phyloP scores from a whole-genome alignment of 352 stramenopile species.

The Globisporangium emineosum region DNA sequence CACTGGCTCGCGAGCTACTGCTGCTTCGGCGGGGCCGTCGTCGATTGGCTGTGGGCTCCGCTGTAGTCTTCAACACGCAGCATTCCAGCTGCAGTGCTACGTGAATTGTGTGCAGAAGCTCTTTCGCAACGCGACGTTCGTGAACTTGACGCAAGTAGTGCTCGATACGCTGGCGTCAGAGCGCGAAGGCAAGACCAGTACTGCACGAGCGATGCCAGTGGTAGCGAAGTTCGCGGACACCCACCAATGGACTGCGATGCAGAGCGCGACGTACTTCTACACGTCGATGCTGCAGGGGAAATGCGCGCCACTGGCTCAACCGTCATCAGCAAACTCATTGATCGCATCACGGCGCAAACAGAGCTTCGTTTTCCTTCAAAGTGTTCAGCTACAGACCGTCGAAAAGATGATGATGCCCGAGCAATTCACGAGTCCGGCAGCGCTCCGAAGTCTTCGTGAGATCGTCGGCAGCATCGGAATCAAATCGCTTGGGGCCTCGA shows the following conservation, averaged over 20 bases:
- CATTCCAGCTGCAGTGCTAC: slow-evolving; percentile 11
- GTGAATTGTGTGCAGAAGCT: slow-evolving; percentile 15
- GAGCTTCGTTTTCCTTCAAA: neutral
- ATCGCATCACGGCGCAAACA: slow-evolving; percentile 8
- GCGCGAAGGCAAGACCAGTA: neutral
- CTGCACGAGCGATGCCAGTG: neutral
- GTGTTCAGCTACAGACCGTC: too few relatives aligned
- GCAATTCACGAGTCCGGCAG: slow-evolving; percentile 8
- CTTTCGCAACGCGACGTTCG: slow-evolving; percentile 14
- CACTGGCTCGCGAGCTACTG: too few relatives aligned
- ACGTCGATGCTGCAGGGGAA: slow-evolving; percentile 19
- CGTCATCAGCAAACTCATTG: neutral
- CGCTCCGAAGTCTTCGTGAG: slow-evolving; percentile 15
- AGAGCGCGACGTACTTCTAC: slow-evolving; percentile 23
- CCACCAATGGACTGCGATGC: slow-evolving; percentile 7
- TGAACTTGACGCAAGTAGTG: slow-evolving; percentile 9
- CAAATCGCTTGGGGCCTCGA: neutral
- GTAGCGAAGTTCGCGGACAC: neutral
- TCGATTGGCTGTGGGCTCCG: neutral
- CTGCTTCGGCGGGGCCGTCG: neutral
- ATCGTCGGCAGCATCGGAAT: slow-evolving; percentile 19
- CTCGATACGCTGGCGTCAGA: slow-evolving; percentile 5
- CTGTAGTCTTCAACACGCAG: slow-evolving; percentile 17
- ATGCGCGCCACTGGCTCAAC: slow-evolving; percentile 10
- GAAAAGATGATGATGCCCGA: neutral